These are phyloP conservation scores for Papiliotrema flavescens DNA, from an alignment of 1,284 basidiomycete species.

Conservation along the genomic window DNA sequence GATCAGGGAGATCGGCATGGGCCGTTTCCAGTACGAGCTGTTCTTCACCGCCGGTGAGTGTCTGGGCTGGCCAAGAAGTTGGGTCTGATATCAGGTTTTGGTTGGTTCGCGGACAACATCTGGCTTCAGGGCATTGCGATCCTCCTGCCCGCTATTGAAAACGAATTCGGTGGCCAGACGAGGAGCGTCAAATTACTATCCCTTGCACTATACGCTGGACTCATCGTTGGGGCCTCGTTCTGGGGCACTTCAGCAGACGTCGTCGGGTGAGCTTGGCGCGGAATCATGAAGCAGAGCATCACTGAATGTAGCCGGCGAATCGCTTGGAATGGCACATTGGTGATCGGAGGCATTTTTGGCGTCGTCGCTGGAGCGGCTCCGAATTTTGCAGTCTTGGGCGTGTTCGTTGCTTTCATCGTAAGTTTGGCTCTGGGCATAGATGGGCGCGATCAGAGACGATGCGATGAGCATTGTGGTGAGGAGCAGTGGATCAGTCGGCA, in stretches of 20 bases:
- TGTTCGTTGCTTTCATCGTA: slow-evolving; percentile 47
- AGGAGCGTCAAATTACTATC: slow-evolving; percentile 27
- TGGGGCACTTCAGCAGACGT: slow-evolving; percentile 53
- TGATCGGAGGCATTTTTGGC: slow-evolving; percentile 60
- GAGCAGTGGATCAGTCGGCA: too few species aligned
- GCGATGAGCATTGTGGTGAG: too few species aligned
- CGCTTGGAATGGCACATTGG: slow-evolving; percentile 61
- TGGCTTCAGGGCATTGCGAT: slow-evolving; percentile 59
- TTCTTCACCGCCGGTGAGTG: slow-evolving; percentile 54
- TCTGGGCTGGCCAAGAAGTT: neutral
- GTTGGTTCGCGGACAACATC: slow-evolving; percentile 51
- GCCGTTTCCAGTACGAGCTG: slow-evolving; percentile 60
- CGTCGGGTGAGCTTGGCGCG: slow-evolving; percentile 34
- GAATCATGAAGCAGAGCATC: neutral
- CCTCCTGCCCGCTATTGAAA: slow-evolving; percentile 53
- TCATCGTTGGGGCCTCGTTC: slow-evolving; percentile 58
- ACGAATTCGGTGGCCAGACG: slow-evolving; percentile 46
- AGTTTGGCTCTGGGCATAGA: too few species aligned
- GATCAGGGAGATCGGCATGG: slow-evolving; percentile 56
- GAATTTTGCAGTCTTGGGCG: slow-evolving; percentile 55
- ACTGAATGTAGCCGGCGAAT: slow-evolving; percentile 52
- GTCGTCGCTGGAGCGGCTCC: slow-evolving; percentile 57
- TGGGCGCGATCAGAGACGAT: too few species aligned
- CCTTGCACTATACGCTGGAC: slow-evolving; percentile 58
- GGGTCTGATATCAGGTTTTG: slow-evolving; percentile 17